Base-by-base conservation (phyloP, 306 rosid species). In the Hippophae rhamnoides region DNA sequence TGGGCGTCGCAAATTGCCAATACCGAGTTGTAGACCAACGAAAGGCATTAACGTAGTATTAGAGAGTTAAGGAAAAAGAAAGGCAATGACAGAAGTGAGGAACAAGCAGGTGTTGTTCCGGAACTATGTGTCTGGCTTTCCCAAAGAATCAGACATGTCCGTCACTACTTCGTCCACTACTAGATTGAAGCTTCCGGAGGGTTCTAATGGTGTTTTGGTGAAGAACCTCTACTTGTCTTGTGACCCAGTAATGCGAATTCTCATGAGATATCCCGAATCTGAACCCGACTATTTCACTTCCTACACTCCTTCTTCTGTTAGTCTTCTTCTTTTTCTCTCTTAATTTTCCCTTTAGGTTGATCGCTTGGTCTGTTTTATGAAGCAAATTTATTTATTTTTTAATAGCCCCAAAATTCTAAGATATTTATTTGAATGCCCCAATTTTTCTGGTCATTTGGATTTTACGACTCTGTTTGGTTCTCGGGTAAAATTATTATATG, bases 221-320 rank as follows among this genome's bases (percentile, higher is more conserved):
- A 83, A 86, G 65, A 83, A 83, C 42, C 76, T 86, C 4, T 76
- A 74, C 77, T 65, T 86, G 26, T 79, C 90, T 9, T 81, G 90
- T 46, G 95, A 86, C 64, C 95, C 95, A 12, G 73, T 57, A 76
- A 67, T 79, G 86, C 73, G 77, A 42, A 10, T 54, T 18, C 26
- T 41, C 57, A 78, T 77, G 82, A 7, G 1, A 8, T 61, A 56
- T 46, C 13, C 57, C 12, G 70, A 67, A 6, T 38, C 27, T 26
- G 25, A 48, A 10, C 4, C 7, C 3, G 6, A 18, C 23, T 18
- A 62, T 49, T 41, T 53, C 52, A 41, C 9, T 40, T 72, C 82
- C 63, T 79, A 66, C 27, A 31, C 63, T 13, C 81, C 86, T 52
- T 64, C 72, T 58, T 70, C 70, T 64, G 86, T 81, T 61, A 42